Base-by-base conservation (phyloP, 2,329 filamentous ascomycete species). In the Aspergillus luchuensis region DNA sequence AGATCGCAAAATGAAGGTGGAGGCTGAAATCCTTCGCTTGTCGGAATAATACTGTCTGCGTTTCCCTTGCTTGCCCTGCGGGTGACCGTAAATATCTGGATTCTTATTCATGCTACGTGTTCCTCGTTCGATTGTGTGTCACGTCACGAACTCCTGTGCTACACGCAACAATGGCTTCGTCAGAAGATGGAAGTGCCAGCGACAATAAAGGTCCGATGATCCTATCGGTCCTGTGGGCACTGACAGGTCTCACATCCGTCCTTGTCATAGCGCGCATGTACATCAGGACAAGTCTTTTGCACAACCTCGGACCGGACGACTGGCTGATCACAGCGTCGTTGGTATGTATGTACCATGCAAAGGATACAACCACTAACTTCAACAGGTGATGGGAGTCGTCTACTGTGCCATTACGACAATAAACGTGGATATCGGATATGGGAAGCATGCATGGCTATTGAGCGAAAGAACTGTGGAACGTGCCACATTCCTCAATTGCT, bases 371-470 rank as follows among this genome's bases (percentile, higher is more conserved):
- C 15, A 5, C 19, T 47, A 15, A 43, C 38, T 8, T 1, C 10
- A 8, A 15, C 48, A 68, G 66, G 15, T 57, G 11, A 59, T 68
- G 53, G 60, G 58, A 7, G 23, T 54, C 4, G 21, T 54, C 2
- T 64, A 60, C 38, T 59, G 61, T 36, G 51, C 28, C 72, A 56
- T 80, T 11, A 73, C 73, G 2, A 71, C 51, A 2, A 66, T 69
- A 6, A 75, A 76, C 8, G 73, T 81, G 8, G 43, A 54, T 0
- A 62, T 70, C 17, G 80, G 80, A 4, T 79, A 75, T 56, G 80
- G 80, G 1, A 71, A 71, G 50, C 79, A 82, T 63, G 70, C 75
- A 28, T 63, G 60, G 13, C 67, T 72, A 0, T 66, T 82, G 11
- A 61, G 56, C 0, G 45, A 64, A 5, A 59, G 71, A 0, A 66